phyloP scores from a whole-genome alignment of 73 alveolate species.

The Effrenium voratum region DNA sequence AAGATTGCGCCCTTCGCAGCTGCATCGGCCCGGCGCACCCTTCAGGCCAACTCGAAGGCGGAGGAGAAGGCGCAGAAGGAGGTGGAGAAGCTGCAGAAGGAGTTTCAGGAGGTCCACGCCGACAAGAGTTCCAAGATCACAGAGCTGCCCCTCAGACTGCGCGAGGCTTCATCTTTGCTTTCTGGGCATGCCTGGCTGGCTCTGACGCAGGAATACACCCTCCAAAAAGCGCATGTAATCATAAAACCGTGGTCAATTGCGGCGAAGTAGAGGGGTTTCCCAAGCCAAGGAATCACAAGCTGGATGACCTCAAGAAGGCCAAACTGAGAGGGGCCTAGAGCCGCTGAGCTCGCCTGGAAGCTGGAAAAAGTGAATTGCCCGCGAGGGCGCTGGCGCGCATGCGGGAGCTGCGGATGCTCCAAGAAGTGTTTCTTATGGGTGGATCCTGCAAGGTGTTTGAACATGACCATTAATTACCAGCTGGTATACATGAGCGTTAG shows the following conservation, averaged over 20 bases:
- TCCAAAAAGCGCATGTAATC: background rate
- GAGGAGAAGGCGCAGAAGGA: slow-evolving; percentile 46
- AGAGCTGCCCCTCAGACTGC: slow-evolving; percentile 3
- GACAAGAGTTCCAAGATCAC: slow-evolving; percentile 41
- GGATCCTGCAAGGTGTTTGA: no score
- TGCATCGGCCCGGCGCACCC: no score
- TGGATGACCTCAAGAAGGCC: slow-evolving; percentile 3
- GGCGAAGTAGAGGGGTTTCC: background rate
- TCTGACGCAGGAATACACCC: background rate
- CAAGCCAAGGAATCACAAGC: slow-evolving; percentile 22
- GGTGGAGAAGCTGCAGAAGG: slow-evolving; percentile 12
- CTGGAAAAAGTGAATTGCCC: no score
- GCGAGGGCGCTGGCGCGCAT: no score
- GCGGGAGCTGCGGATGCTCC: no score
- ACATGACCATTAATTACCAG: no score
- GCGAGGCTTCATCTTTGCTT: background rate
- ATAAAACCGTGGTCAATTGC: background rate
- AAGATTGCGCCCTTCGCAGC: no score
- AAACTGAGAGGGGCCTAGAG: slow-evolving; percentile 17
- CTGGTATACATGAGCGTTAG: no score
- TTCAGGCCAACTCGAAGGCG: slow-evolving; percentile 11
- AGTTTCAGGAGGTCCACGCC: slow-evolving; percentile 25
- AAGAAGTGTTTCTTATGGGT: no score
- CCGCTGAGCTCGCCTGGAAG: no score
- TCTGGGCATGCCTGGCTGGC: background rate